phyloP scores from a whole-genome alignment of 2,329 filamentous ascomycete genomes.

The Gyromitra esculenta region DNA sequence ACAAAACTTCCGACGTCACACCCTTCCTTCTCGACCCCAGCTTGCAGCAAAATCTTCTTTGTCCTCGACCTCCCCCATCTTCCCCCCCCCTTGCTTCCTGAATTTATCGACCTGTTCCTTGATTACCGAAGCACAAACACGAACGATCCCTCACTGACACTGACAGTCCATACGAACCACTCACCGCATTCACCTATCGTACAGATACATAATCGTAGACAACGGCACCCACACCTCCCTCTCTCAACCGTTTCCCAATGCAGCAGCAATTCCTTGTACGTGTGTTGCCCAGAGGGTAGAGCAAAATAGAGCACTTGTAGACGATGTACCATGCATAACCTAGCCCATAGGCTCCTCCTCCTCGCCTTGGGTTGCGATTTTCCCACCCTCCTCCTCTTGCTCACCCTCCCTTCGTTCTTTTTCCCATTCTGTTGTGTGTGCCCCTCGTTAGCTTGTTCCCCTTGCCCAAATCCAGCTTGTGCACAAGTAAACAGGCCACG shows the following conservation, averaged over 20 bases:
- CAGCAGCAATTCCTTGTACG: slow-evolving; percentile 38
- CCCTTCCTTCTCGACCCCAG: slow-evolving; percentile 15
- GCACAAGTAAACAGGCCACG: slow-evolving; percentile 35
- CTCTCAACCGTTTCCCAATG: slow-evolving; percentile 41
- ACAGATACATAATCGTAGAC: slow-evolving; percentile 6
- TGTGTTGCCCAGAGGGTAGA: slow-evolving; percentile 34
- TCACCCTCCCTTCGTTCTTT: slow-evolving; percentile 18
- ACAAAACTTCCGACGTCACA: slow-evolving; percentile 47
- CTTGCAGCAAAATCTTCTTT: not conserved
- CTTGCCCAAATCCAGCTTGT: slow-evolving; percentile 24
- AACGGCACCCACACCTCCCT: slow-evolving; percentile 38
- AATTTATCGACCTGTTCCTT: slow-evolving; percentile 32
- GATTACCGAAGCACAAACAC: slow-evolving; percentile 7
- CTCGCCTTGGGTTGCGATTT: slow-evolving; percentile 24
- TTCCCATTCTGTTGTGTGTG: slow-evolving; percentile 22
- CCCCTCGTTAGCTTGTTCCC: slow-evolving; percentile 27
- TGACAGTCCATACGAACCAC: not conserved
- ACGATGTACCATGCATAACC: slow-evolving; percentile 31
- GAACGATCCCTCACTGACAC: slow-evolving; percentile 1
- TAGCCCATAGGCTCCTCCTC: slow-evolving; percentile 24
- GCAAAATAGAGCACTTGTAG: slow-evolving; percentile 47
- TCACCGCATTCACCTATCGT: slow-evolving; percentile 16
- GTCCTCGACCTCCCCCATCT: not conserved
- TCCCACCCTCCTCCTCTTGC: slow-evolving; percentile 16
- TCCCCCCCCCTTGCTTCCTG: slow-evolving; percentile 14